Percentiles rank a stretch among this genome's conserved stretches.
Evolutionary conservation across 2,329 filamentous ascomycete species (phyloP).

Genomic region (Aspergillus sp.): DNA sequence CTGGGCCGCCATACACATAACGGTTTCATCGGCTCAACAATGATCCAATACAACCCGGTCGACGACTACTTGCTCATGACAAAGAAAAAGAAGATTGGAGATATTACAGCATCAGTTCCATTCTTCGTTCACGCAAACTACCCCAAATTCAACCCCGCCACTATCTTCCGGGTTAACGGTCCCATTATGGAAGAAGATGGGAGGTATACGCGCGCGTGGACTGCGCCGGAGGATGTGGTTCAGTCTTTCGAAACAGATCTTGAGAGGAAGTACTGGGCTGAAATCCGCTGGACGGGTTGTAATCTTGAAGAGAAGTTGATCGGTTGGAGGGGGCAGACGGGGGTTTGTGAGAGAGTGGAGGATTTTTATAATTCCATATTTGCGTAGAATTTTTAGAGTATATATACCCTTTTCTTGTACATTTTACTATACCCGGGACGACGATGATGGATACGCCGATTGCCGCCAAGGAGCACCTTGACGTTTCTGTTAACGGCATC

Average conservation of each 20-base stretch:
- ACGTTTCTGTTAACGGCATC: too few relatives aligned
- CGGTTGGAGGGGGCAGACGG: conserved; percentile 26
- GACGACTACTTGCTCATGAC: conserved; percentile 25
- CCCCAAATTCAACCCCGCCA: conserved; percentile 36
- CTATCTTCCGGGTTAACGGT: conserved; percentile 23
- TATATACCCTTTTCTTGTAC: too few relatives aligned
- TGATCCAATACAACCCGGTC: conserved; percentile 32
- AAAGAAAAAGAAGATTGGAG: conserved; percentile 21
- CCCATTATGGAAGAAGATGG: conserved; percentile 24
- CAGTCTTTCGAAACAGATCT: conserved; percentile 28
- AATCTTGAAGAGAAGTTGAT: conserved; percentile 28
- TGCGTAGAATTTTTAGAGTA: conserved; percentile 1
- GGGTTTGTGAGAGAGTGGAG: conserved; percentile 27
- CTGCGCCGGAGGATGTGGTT: conserved; percentile 21
- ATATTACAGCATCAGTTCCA: conserved; percentile 19
- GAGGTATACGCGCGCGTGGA: conserved; percentile 29
- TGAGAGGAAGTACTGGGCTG: conserved; percentile 32
- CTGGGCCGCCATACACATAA: conserved; percentile 24
- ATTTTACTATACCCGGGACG: too few relatives aligned
- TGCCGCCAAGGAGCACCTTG: conserved; percentile 56
- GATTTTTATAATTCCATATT: conserved; percentile 32
- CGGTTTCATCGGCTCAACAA: conserved; percentile 30
- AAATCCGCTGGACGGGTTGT: conserved; percentile 34
- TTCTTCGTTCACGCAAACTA: conserved; percentile 37
- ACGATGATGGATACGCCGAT: conserved; percentile 34